phyloP scores from a whole-genome alignment of 1,284 basidiomycete species.

The Naganishia cerealis region DNA sequence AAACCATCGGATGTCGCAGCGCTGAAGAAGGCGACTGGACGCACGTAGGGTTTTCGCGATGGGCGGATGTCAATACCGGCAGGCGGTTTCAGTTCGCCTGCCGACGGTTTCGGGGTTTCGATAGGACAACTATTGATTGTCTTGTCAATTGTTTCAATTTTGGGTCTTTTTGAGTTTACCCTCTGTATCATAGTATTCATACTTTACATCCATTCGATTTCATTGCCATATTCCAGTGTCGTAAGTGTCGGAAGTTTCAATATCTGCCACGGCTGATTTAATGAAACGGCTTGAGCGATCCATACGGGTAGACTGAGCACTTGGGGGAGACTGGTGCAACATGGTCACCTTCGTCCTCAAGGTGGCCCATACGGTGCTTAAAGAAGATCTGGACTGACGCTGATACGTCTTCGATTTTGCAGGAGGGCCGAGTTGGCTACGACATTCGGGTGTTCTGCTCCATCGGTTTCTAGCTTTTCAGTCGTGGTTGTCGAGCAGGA shows the following conservation, averaged over 20 bases:
- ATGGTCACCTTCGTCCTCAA: no score
- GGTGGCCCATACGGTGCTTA: background rate
- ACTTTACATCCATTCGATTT: slow-evolving; percentile 9
- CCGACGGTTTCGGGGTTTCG: background rate
- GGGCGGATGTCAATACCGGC: background rate
- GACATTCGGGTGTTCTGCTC: background rate
- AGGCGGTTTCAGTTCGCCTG: background rate
- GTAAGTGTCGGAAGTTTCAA: no score
- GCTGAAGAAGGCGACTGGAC: slow-evolving; percentile 24
- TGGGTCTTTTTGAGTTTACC: background rate
- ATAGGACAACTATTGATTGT: background rate
- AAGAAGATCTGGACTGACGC: slow-evolving; percentile 13
- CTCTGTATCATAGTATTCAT: slow-evolving; percentile 11
- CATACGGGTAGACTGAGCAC: no score
- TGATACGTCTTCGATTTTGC: slow-evolving; percentile 15
- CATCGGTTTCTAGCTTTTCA: background rate
- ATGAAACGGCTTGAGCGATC: no score
- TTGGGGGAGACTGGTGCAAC: no score
- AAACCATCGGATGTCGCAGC: slow-evolving; percentile 33
- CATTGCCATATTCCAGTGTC: no score
- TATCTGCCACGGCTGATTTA: no score
- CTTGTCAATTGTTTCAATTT: slow-evolving; percentile 8
- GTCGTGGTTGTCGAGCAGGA: background rate
- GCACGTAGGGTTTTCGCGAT: background rate
- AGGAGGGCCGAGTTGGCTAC: background rate